Conservation (phyloP, 2,329 filamentous ascomycete species). For the Neopestalotiopsis sp. region DNA sequence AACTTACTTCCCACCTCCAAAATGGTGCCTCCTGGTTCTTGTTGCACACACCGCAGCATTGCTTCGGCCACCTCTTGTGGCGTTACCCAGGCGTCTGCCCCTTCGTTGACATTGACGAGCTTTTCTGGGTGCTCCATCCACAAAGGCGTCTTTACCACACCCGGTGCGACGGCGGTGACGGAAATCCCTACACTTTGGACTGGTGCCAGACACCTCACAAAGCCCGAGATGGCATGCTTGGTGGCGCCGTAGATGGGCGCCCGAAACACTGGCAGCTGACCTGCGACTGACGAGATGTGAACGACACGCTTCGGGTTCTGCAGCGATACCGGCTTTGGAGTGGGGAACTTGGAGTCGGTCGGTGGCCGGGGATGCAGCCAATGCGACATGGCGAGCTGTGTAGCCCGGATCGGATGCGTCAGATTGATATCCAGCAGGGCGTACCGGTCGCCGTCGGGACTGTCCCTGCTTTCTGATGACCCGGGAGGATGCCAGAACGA, state of each 20-base stretch:
- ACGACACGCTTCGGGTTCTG: slow-evolving; percentile 41
- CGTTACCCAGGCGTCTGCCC: slow-evolving; percentile 45
- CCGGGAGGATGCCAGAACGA: slow-evolving; percentile 49
- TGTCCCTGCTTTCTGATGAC: slow-evolving; percentile 37
- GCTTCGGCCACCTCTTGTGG: slow-evolving; percentile 47
- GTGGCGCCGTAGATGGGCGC: slow-evolving; percentile 44
- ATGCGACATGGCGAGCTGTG: slow-evolving; percentile 44
- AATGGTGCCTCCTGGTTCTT: slow-evolving; percentile 44
- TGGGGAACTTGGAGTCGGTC: slow-evolving; percentile 5
- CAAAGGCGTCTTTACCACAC: slow-evolving; percentile 48
- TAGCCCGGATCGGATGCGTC: slow-evolving; percentile 45
- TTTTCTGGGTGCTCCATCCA: slow-evolving; percentile 52
- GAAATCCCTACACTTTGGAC: slow-evolving; percentile 39
- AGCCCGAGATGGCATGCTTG: slow-evolving; percentile 44
- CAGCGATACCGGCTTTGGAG: slow-evolving; percentile 23
- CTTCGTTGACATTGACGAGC: slow-evolving; percentile 39
- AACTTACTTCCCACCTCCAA: slow-evolving; percentile 43
- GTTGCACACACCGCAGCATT: slow-evolving; percentile 46
- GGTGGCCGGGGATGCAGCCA: slow-evolving; percentile 37
- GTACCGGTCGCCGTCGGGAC: slow-evolving; percentile 35
- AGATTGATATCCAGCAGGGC: slow-evolving; percentile 46
- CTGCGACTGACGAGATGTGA: slow-evolving; percentile 43
- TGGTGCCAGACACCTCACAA: slow-evolving; percentile 44
- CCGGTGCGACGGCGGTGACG: slow-evolving; percentile 50
- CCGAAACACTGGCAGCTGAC: slow-evolving; percentile 37